Evolutionary conservation across 495 filamentous ascomycete genomes (phyloP).

Genomic region (Evernia prunastri): DNA sequence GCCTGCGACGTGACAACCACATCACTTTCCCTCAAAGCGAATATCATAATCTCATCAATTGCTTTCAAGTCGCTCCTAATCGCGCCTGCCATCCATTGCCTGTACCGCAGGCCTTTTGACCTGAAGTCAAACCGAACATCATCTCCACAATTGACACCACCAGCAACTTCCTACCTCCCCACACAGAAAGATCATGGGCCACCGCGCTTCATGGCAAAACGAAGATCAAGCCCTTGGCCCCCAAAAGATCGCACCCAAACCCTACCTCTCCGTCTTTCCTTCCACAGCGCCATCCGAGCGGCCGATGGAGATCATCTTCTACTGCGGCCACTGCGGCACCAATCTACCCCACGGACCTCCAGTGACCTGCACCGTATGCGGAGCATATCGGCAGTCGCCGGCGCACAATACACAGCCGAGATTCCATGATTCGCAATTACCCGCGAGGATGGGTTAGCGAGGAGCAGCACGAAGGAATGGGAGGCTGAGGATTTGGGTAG

Average conservation of each 20-base stretch:
- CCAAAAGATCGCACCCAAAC: conserved; percentile 4
- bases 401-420: not conserved
- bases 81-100: not conserved
- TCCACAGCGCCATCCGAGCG: conserved; percentile 1
- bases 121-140: not conserved
- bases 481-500: not conserved
- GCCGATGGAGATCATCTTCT: not conserved
- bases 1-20: no score
- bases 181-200: conserved; percentile 6
- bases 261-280: conserved; percentile 16
- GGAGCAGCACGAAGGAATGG: not conserved
- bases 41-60: no score
- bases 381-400: not conserved
- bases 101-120: not conserved
- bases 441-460: not conserved
- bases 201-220: not conserved
- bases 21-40: no score
- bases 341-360: conserved; percentile 12
- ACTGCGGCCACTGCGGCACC: conserved; percentile 14
- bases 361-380: conserved; percentile 7
- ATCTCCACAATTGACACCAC: not conserved
- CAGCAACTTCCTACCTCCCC: not conserved
- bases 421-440: not conserved
- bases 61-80: not conserved
- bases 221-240: not conserved